phyloP scores from a whole-genome alignment of 495 filamentous ascomycete genomes.

The Neurospora hispaniola region DNA sequence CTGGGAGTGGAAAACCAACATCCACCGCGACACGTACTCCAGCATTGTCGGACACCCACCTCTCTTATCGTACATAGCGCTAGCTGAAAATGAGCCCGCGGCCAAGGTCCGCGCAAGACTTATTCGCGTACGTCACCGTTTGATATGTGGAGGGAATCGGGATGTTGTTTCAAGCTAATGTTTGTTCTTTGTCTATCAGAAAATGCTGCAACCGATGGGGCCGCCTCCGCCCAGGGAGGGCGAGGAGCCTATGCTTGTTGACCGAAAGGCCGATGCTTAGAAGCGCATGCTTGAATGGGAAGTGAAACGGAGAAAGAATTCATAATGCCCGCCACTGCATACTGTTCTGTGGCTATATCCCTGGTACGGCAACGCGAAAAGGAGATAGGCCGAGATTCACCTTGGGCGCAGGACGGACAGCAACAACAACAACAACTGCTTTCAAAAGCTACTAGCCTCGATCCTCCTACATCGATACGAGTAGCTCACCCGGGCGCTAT shows the following conservation, averaged over 20 bases:
- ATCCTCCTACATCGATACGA: neutral
- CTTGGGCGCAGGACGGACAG: neutral
- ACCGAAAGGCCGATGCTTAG: conserved; percentile 1
- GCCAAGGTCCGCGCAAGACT: conserved; percentile 65
- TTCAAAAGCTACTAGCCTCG: neutral
- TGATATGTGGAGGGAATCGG: neutral
- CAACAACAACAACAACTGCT: neutral
- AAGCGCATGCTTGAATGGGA: neutral
- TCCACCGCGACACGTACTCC: conserved; percentile 73
- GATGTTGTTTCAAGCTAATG: neutral
- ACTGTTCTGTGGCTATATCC: no score
- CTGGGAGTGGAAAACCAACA: conserved; percentile 90
- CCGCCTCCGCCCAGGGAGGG: conserved; percentile 62
- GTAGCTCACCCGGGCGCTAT: neutral
- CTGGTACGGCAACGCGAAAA: neutral
- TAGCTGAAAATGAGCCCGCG: conserved; percentile 75
- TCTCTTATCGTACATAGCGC: conserved; percentile 75
- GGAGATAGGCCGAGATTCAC: neutral
- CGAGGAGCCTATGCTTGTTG: conserved; percentile 18
- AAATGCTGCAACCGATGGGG: conserved; percentile 88
- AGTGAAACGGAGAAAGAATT: neutral
- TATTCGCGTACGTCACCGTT: conserved; percentile 47
- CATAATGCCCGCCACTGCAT: no score
- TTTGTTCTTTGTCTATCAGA: conserved; percentile 26
- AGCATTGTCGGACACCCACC: conserved; percentile 85